phyloP scores from a whole-genome alignment of 139 green algal species.

The Diplosphaera chodatii region DNA sequence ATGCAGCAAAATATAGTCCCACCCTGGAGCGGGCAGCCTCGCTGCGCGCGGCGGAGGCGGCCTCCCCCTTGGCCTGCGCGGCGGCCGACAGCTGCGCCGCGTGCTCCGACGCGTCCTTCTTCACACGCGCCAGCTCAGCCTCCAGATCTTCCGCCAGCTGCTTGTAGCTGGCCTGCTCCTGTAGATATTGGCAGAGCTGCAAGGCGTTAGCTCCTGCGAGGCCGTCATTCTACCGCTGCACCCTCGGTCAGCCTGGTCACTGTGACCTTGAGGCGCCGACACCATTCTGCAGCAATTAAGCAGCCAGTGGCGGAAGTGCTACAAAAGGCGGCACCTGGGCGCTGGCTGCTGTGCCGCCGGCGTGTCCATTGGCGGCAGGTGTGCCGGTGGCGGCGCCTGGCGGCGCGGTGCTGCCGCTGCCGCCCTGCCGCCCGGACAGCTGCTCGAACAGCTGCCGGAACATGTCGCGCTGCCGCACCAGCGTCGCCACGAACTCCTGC shows the following conservation, averaged over 20 bases:
- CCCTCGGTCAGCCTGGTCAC: too few relatives aligned
- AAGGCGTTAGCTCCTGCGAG: too few relatives aligned
- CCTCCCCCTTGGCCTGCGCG: background rate
- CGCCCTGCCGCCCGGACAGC: background rate
- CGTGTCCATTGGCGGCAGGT: too few relatives aligned
- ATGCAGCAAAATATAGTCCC: too few relatives aligned
- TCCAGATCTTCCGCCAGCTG: conserved; percentile 17
- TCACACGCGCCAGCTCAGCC: conserved; percentile 11
- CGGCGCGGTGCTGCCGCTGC: background rate
- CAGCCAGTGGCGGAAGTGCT: too few relatives aligned
- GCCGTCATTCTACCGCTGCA: too few relatives aligned
- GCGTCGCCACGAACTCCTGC: conserved; percentile 13
- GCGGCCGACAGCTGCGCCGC: background rate
- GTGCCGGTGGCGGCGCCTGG: too few relatives aligned
- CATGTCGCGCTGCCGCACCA: conserved; percentile 47
- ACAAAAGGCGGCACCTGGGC: too few relatives aligned
- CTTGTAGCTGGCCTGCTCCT: conserved; percentile 6
- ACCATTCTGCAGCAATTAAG: too few relatives aligned
- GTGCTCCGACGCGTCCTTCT: conserved; percentile 14
- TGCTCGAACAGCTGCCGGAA: conserved; percentile 33
- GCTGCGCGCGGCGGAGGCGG: conserved; percentile 1
- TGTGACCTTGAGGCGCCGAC: too few relatives aligned
- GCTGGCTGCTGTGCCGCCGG: too few relatives aligned
- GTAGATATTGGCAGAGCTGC: too few relatives aligned
- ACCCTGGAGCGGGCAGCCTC: conserved; percentile 19